These are phyloP conservation scores for Pseudogymnoascus sp. DNA, from an alignment of 2,329 filamentous ascomycete genomes.

Conservation along the genomic window DNA sequence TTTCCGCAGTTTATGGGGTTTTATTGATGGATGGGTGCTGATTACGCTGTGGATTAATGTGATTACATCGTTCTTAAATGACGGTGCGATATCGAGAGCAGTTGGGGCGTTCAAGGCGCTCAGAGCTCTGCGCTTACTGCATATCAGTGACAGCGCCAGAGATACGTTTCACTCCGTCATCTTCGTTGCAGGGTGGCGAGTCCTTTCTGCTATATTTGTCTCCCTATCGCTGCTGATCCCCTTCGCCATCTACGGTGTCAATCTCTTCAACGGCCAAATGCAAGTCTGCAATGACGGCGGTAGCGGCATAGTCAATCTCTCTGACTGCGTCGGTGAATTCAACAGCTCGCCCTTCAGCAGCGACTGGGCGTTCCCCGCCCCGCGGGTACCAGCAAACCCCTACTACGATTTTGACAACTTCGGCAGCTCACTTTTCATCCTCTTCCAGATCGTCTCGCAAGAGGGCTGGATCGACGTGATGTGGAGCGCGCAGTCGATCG, in stretches of 20 bases:
- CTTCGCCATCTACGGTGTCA: constrained; percentile 92
- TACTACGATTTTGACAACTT: constrained; percentile 95
- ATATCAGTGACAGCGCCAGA: constrained; percentile 90
- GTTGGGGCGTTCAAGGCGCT: constrained; percentile 96
- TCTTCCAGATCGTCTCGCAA: constrained; percentile 97
- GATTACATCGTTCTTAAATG: constrained; percentile 67
- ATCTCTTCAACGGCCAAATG: constrained; percentile 81
- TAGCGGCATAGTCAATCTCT: constrained; percentile 48
- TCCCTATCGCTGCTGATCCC: constrained; percentile 90
- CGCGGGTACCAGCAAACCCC: constrained; percentile 69
- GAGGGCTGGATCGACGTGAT: constrained; percentile 97
- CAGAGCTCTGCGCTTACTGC: constrained; percentile 80
- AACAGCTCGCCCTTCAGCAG: constrained; percentile 61
- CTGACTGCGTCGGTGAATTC: constrained; percentile 79
- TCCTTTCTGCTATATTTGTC: constrained; percentile 73
- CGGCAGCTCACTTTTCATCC: constrained; percentile 83
- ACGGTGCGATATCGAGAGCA: constrained; percentile 77
- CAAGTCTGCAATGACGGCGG: constrained; percentile 67
- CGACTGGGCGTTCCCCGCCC: constrained; percentile 73
- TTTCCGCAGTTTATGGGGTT: constrained; percentile 90
- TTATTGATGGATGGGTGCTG: constrained; percentile 87
- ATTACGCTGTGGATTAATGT: constrained; percentile 95
- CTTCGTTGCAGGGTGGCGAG: constrained; percentile 88
- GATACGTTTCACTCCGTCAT: constrained; percentile 97
- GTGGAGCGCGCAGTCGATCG: constrained; percentile 73